A percentile compares a stretch with the other conserved stretches of the same genome.
Evolutionary conservation across 2,329 filamentous ascomycete species (phyloP).

Genomic region (Venturia carpophila): DNA sequence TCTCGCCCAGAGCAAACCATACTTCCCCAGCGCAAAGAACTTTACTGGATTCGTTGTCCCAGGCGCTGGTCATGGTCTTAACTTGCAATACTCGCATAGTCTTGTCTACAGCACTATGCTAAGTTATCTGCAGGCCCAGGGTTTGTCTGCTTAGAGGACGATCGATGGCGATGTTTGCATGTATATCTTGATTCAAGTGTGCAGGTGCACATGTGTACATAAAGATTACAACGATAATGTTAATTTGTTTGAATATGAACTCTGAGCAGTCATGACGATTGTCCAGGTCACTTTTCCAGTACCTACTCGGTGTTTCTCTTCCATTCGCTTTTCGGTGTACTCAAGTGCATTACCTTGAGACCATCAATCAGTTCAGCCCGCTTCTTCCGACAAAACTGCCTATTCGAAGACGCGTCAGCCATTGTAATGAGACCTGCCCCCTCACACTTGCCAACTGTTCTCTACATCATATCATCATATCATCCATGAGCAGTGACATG

Average conservation of each 20-base stretch:
- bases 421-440: too few relatives aligned
- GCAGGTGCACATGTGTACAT: background rate
- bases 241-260: background rate
- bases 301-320: too few relatives aligned
- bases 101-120: conserved; percentile 9
- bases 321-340: too few relatives aligned
- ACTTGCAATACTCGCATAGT: conserved; percentile 2
- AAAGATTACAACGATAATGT: background rate
- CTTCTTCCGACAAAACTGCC: too few relatives aligned
- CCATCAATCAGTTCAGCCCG: too few relatives aligned
- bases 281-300: too few relatives aligned
- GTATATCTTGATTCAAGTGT: background rate
- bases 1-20: background rate
- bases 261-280: too few relatives aligned
- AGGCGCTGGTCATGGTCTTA: conserved; percentile 18
- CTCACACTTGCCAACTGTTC: too few relatives aligned
- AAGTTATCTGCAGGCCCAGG: background rate
- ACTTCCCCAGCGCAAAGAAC: background rate
- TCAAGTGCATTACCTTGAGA: too few relatives aligned
- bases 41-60: conserved; percentile 13
- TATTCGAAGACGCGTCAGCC: too few relatives aligned
- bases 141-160: background rate
- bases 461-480: too few relatives aligned
- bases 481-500: too few relatives aligned
- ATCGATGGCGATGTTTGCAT: background rate